phyloP scores from a whole-genome alignment of 345 rosid species.

The Linum lewisii region DNA sequence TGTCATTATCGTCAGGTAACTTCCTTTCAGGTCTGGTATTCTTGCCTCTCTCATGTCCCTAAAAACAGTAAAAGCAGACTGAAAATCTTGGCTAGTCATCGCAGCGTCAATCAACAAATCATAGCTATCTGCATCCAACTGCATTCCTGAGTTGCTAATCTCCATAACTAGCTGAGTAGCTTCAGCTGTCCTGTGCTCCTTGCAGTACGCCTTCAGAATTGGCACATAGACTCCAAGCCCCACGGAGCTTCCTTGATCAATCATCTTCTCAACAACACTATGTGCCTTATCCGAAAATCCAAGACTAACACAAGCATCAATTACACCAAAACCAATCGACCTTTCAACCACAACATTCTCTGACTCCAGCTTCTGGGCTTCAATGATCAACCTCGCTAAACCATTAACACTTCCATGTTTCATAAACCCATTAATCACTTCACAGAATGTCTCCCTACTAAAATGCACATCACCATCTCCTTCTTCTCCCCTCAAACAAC shows the following conservation, averaged over 20 bases:
- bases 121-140: slow-evolving; percentile 48
- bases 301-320: slow-evolving; percentile 64
- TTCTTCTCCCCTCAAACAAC: slow-evolving; percentile 30
- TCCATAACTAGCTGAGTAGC: slow-evolving; percentile 86
- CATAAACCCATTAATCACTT: slow-evolving; percentile 59
- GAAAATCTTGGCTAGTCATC: slow-evolving; percentile 83
- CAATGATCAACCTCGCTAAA: slow-evolving; percentile 54
- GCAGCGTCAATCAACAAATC: slow-evolving; percentile 74
- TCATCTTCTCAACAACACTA: slow-evolving; percentile 69
- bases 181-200: slow-evolving; percentile 76
- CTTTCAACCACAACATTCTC: slow-evolving; percentile 20
- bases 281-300: slow-evolving; percentile 83
- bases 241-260: slow-evolving; percentile 47
- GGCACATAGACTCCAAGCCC: slow-evolving; percentile 82
- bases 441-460: slow-evolving; percentile 45
- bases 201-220: slow-evolving; percentile 70
- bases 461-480: slow-evolving; percentile 22
- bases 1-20: slow-evolving; percentile 84
- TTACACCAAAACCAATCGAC: slow-evolving; percentile 61
- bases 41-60: slow-evolving; percentile 84
- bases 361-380: slow-evolving; percentile 68
- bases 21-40: slow-evolving; percentile 47
- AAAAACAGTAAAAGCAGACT: slow-evolving; percentile 78
- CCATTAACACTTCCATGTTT: slow-evolving; percentile 49
- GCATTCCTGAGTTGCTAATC: slow-evolving; percentile 61